Evolutionary conservation across 495 filamentous ascomycete genomes (phyloP), one percentile per base, ranked within the genome.

Genomic region (Xylaria intraflava): DNA sequence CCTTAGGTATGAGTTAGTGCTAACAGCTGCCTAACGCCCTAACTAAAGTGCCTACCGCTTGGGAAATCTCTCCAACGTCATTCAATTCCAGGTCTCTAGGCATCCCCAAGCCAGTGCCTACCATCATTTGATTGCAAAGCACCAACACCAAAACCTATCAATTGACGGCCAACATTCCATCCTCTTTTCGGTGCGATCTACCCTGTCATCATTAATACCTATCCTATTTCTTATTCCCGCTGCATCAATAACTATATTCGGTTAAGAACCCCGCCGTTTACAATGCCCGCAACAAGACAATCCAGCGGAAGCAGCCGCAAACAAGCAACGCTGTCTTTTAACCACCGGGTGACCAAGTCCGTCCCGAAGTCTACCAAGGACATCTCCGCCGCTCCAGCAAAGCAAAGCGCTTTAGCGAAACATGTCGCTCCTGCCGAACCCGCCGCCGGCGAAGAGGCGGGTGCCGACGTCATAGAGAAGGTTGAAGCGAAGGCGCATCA

Each of bases 321-420:
- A 46, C 90, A 96, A 65, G 74, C 83, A 2, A 90, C 83, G 14
- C 80, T 95, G 56, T 83, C 84, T 53, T 95, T 95, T 69, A 72
- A 82, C 65, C 76, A 77, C 69, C 80, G 83, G 66, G 81, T 94
- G 54, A 90, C 87, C 61, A 95, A 95, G 69, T 58, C 76, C 48
- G 71, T 78, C 4, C 56, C 76, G 33, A 85, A 87, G 61, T 69
- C 75, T 2, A 56, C 71, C 51, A 76, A 77, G 41, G 68, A 78
- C 17, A 64, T 74, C 44, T 69, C 72, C 7, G 70, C 74, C 23
- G 71, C 75, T 14, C 56, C 66, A 41, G 50, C 65, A 62, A 57
- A 49, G 10, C 53, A 60, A 41, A 64, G 61, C 24, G 56, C 54
- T 6, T 31, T 64, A 0, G 53, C 43, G 6, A 57, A 60, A 12